Conservation (phyloP, 192 early-diverging fungal species). For the Umbelopsis isabellina region DNA sequence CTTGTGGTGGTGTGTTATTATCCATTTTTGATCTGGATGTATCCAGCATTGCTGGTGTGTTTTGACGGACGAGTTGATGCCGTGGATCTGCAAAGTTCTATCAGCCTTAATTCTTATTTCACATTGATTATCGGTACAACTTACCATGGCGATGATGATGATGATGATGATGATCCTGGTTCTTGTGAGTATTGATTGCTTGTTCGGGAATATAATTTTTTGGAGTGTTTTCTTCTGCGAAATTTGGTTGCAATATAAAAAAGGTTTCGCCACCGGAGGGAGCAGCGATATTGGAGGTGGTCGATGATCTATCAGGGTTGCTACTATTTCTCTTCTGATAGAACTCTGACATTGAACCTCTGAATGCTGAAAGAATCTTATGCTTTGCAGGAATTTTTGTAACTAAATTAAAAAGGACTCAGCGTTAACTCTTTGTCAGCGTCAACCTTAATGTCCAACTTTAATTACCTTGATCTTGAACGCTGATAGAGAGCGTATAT, state of each 20-base stretch:
- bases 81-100: neutral
- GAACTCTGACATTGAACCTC: constrained; percentile 18
- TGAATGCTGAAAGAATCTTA: constrained; percentile 16
- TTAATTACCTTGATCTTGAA: constrained; percentile 28
- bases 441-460: neutral
- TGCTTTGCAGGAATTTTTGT: neutral
- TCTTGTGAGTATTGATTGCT: neutral
- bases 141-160: constrained; percentile 19
- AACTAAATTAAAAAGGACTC: neutral
- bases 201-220: neutral
- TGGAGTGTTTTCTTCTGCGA: neutral
- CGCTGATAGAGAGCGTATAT: constrained; percentile 28
- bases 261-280: constrained; percentile 33
- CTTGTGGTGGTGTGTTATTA: neutral
- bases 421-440: neutral
- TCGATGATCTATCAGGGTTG: constrained; percentile 34
- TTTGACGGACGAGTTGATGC: constrained; percentile 19
- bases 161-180: neutral
- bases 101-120: neutral
- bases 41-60: constrained; percentile 18
- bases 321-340: constrained; percentile 23
- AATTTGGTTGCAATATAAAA: constrained; percentile 27
- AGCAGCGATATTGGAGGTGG: constrained; percentile 27
- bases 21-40: neutral
- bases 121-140: neutral